Conservation (phyloP, 2,329 filamentous ascomycete genomes). For the Lachnum nothofagi region DNA sequence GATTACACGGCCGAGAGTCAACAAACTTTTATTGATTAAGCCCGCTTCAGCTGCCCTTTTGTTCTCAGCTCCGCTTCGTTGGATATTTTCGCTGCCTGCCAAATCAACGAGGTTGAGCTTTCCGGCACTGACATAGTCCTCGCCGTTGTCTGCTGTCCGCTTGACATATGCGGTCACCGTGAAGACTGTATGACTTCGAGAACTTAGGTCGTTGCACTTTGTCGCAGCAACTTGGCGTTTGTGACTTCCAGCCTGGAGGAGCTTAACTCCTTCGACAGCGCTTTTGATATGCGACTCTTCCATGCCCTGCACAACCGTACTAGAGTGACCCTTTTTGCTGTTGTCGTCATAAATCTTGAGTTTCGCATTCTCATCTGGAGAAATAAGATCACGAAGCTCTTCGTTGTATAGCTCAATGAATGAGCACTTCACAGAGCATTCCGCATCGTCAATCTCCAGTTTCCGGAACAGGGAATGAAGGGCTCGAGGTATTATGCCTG, state of each 20-base stretch:
- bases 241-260: constrained; percentile 82
- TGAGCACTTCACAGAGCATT: constrained; percentile 92
- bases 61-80: constrained; percentile 93
- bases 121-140: constrained; percentile 84
- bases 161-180: constrained; percentile 92
- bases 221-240: constrained; percentile 97
- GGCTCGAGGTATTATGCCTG: constrained; percentile 91
- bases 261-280: constrained; percentile 78
- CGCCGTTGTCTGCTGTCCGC: constrained; percentile 71
- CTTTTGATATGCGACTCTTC: constrained; percentile 90
- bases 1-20: constrained; percentile 93
- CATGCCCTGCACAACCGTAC: constrained; percentile 93
- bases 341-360: constrained; percentile 94
- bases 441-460: constrained; percentile 70
- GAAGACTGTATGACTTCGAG: constrained; percentile 94
- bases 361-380: constrained; percentile 74
- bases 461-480: constrained; percentile 82
- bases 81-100: constrained; percentile 96
- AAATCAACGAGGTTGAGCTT: constrained; percentile 96
- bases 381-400: constrained; percentile 83
- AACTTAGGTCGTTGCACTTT: constrained; percentile 98
- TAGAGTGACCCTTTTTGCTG: constrained; percentile 75
- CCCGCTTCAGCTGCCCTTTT: constrained; percentile 94
- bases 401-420: constrained; percentile 99
- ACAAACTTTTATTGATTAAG: constrained; percentile 93